Base-by-base conservation (phyloP, 805 yeast species). In the Yarrowia bubula region DNA sequence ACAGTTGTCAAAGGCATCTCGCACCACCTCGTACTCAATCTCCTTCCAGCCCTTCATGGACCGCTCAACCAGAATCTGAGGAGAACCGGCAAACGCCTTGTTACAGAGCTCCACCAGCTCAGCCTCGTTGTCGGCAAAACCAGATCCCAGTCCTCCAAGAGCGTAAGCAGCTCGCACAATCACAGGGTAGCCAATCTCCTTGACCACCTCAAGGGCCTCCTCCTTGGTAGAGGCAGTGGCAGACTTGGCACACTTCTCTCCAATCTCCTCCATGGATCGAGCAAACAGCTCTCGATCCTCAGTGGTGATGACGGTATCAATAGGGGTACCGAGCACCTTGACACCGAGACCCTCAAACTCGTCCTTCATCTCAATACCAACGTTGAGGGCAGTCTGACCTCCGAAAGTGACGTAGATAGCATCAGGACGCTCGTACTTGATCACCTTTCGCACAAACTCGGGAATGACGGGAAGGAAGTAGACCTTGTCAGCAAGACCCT, bases 41-140 rank as follows among this genome's bases (percentile, higher is more conserved):
- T 93, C 99, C 78, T 93, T 93, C 99, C 99, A 93, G 69, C 99
- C 99, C 81, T 95, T 95, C 96, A 93, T 90, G 53, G 97, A 91
- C 75, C 87, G 86, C 81, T 93, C 99, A 68, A 93, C 95, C 69
- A 93, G 83, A 65, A 93, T 96, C 80, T 93, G 99, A 11, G 99
- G 98, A 66, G 97, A 88, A 33, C 96, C 85, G 61, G 98, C 97
- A 76, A 93, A 92, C 0, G 98, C 97, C 75, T 89, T 87, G 74
- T 86, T 85, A 81, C 97, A 92, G 70, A 93, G 82, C 50, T 85
- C 92, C 66, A 88, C 82, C 73, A 93, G 84, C 79, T 93, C 92
- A 69, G 83, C 77, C 74, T 90, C 91, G 75, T 91, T 89, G 70
- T 90, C 89, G 66, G 98, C 98, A 75, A 93, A 93, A 71, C 99